Evolutionary conservation across 176 grass and related monocot species (phyloP), one percentile per base, ranked within the genome.

Genomic region (Carex littledalei): DNA sequence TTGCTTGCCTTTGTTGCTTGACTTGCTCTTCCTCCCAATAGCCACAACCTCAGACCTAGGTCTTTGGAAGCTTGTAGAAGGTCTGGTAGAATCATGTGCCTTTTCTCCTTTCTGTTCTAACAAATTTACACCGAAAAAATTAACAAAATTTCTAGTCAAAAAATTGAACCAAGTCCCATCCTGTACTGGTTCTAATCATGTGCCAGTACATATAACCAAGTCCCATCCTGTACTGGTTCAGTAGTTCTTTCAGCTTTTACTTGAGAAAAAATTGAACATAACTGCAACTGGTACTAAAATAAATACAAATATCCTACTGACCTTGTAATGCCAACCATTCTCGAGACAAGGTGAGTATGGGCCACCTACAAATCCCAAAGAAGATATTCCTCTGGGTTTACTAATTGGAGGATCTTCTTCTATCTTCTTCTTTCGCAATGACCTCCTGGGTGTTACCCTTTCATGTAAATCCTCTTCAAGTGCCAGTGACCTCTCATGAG

Each of bases 1-100:
- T 81, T 83, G 61, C 81, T 83, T 83, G 61, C 81, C 81, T 83
- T 20, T 83, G 14, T 67, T 67, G 39, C 22, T 83, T 52, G 39
- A 83, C 41, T 68, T 45, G 47, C 21, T 83, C 43, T 67, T 68
- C 20, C 39, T 50, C 81, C 63, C 63, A 29, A 18, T 63, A 67
- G 41, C 43, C 26, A 83, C 13, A 83, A 83, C 15, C 8, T 83
- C 63, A 45, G 81, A 83, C 24, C 62, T 53, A 83, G 62, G 39
- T 52, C 62, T 52, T 15, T 26, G 39, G 18, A 31, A 83, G 62
- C 43, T 83, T 29, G 63, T 83, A 53, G 81, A 34, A 83, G 34
- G 5, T 83, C 60, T 68, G 39, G 43, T 83, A n/a, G 81, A 66
- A 26, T 41, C 24, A 66, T 67, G 60, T 52, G 20, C 22, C 1